These are phyloP conservation scores for Picea sitchensis DNA, from an alignment of 75 land plant species.

Conservation along the genomic window DNA sequence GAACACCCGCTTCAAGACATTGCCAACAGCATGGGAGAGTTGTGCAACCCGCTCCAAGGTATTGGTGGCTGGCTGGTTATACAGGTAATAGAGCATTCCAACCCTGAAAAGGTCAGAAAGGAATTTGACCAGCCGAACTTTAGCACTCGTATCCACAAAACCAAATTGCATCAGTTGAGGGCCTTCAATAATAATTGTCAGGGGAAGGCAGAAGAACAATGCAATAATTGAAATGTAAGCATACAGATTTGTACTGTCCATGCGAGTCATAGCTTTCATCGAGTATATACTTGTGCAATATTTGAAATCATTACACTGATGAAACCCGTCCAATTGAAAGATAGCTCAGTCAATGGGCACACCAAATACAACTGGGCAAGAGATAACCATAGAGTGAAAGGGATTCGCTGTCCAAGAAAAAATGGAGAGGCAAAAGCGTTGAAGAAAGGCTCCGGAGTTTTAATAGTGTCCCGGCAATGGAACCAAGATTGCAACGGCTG, in stretches of 20 bases:
- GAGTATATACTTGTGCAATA: conserved; percentile 27
- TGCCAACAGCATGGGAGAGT: not conserved
- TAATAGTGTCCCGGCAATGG: conserved; percentile 81
- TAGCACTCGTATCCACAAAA: conserved; percentile 31
- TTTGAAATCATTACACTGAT: too few relatives aligned
- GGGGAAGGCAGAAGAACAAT: conserved; percentile 80
- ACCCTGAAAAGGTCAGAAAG: conserved; percentile 47
- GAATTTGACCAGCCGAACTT: conserved; percentile 40
- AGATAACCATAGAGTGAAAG: too few relatives aligned
- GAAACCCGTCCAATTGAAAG: too few relatives aligned
- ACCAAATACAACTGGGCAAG: too few relatives aligned
- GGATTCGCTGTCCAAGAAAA: too few relatives aligned
- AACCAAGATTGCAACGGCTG: conserved; percentile 89
- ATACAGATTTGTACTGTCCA: conserved; percentile 59
- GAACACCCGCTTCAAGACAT: conserved; percentile 33
- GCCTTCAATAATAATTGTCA: conserved; percentile 65
- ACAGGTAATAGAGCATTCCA: too few relatives aligned
- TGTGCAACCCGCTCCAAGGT: conserved; percentile 56
- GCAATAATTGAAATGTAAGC: conserved; percentile 78
- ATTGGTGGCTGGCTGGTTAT: too few relatives aligned
- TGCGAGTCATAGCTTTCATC: conserved; percentile 96
- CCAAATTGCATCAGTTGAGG: conserved; percentile 33
- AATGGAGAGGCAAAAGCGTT: too few relatives aligned
- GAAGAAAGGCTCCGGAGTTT: too few relatives aligned
- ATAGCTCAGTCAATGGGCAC: too few relatives aligned